Evolutionary conservation across 2,329 filamentous ascomycete genomes (phyloP), one percentile per base, ranked within the genome.

Genomic region (Trichoderma sp.): DNA sequence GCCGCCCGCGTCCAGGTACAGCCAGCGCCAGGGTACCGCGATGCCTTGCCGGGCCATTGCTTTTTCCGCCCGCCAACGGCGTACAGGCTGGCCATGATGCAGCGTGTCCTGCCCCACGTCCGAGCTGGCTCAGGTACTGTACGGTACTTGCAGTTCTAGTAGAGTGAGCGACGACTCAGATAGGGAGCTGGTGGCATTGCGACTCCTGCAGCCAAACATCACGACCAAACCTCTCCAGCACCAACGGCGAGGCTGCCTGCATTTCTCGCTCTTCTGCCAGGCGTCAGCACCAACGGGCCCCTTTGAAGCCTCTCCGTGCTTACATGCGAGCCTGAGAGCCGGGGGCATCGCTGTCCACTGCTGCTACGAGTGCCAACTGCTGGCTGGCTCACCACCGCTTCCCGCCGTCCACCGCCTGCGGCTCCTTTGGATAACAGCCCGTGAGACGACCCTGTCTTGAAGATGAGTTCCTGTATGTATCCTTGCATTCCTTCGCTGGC

Each of bases 381-480:
- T 39, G 34, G 34, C 34, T 14, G 34, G 34, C 34, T 39, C 54
- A 39, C 45, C 24, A 39, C 64, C 50, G 51, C 48, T 55, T 48
- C 41, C 34, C 24, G 34, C 47, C 41, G 28, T 51, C 65, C 63
- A 65, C 65, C 62, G 65, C 65, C 56, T 55, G 34, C 61, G 44
- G 21, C 34, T 71, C 61, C 69, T 71, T 34, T 71, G 69, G 68
- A 54, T 54, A 66, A 72, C 66, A 67, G 66, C 66, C 68, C 66
- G 67, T 67, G 68, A 74, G 72, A 68, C 72, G 73, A 69, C 72
- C 73, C 67, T 66, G 65, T 55, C 66, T 19, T 43, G 54, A 77
- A 73, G 70, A 79, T 79, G 77, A 79, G 77, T 74, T 79, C 77
- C 59, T 71, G 77, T 79, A 75, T 56, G 62, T 66, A 66, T 67